Evolutionary conservation across 2,329 filamentous ascomycete genomes (phyloP).

Genomic region (Phyllosticta citrichinensis): DNA sequence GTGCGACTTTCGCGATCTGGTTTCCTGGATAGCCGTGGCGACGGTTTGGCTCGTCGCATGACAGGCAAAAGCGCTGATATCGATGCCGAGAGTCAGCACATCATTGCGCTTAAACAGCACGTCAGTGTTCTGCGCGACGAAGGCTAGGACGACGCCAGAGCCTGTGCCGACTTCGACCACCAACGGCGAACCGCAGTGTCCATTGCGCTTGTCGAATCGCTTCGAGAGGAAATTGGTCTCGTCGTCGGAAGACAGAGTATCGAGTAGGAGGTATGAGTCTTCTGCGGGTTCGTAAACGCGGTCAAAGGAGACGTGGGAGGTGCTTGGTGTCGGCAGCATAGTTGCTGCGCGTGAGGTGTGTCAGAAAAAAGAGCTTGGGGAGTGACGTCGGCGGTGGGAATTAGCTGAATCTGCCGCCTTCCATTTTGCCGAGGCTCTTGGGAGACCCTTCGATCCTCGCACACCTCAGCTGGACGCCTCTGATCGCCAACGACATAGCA

Average conservation of each 20-base stretch:
- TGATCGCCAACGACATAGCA: background rate
- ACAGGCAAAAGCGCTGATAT: slow-evolving; percentile 81
- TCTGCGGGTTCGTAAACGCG: slow-evolving; percentile 92
- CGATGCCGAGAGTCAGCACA: slow-evolving; percentile 65
- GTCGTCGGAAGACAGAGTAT: slow-evolving; percentile 66
- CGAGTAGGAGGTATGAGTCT: slow-evolving; percentile 88
- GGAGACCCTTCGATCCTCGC: background rate
- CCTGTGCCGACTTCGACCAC: slow-evolving; percentile 83
- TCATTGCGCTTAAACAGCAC: slow-evolving; percentile 62
- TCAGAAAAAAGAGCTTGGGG: background rate
- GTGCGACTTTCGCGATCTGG: background rate
- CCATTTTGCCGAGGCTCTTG: background rate
- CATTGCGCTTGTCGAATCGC: slow-evolving; percentile 41
- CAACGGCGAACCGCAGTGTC: slow-evolving; percentile 35
- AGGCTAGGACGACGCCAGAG: slow-evolving; percentile 88
- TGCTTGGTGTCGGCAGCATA: slow-evolving; percentile 92
- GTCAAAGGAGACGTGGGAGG: slow-evolving; percentile 80
- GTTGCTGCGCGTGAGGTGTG: background rate
- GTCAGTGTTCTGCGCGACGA: slow-evolving; percentile 65
- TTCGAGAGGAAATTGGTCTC: slow-evolving; percentile 60
- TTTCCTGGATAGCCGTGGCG: slow-evolving; percentile 34
- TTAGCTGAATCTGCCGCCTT: background rate
- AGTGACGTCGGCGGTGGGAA: background rate
- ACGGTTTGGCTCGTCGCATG: slow-evolving; percentile 63
- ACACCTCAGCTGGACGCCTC: background rate